Evolutionary conservation across 345 rosid genomes (phyloP), one percentile per base, ranked within the genome.

Genomic region (Eucalyptus paniculata): DNA sequence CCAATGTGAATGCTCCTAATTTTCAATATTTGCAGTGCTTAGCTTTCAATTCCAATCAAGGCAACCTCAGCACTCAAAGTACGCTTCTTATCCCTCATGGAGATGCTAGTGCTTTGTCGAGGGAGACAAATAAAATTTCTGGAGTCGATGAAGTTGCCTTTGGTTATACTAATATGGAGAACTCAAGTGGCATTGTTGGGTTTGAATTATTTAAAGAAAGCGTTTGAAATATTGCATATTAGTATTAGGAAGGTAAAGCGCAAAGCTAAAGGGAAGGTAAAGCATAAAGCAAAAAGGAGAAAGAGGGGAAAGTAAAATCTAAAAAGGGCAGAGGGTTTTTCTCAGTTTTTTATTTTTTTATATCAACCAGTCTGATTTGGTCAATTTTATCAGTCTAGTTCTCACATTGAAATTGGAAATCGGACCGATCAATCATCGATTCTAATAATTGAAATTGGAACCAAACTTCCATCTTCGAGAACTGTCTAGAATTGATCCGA

Each of bases 191-290:
- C 87, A 81, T 89, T 86, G 85, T 92, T 24, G 94, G 91, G 80
- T 50, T 90, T 50, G 89, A 88, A 88, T 89, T 93, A 62, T 65
- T 90, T 40, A 90, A 89, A 87, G 92, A 91, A 90, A 90, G 88
- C 81, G 87, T 93, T 53, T 92, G 88, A 89, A 90, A 94, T 28
- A 91, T 92, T 90, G 90, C 92, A 13, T n/a, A 86, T 50, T 86
- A 85, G 17, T n/a, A 24, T 83, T 53, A 58, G 34, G 34, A 30
- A 50, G 58, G 11, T 53, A 21, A 53, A 21, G 58, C 24, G 0
- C 56, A 53, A 4, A 53, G 24, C 10, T 53, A 53, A 53, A 21
- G 24, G 24, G 24, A 53, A 53, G 56, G 24, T 19, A 19, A 19
- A 53, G 24, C 4, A 18, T 0, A 53, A 53, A 53, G 11, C 2